Conservation (phyloP, 108 stramenopile species). For the Nitzschia sp. region DNA sequence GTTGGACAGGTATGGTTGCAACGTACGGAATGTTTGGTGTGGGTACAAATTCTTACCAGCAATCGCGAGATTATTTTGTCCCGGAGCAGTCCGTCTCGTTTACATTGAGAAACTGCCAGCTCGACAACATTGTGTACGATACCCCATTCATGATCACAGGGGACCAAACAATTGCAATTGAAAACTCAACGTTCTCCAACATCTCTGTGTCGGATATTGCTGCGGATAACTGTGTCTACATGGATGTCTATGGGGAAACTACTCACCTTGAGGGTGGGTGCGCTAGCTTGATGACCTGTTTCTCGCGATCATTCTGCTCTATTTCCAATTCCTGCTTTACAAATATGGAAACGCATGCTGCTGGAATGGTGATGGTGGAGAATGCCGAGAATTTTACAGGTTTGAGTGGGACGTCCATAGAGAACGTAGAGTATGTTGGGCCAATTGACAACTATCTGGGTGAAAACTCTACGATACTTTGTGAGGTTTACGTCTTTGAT, state of each 20-base stretch:
- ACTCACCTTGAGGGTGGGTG: not conserved
- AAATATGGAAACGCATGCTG: not conserved
- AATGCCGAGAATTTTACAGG: not conserved
- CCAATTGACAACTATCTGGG: no score
- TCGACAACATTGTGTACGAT: not conserved
- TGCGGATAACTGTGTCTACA: not conserved
- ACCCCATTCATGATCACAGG: not conserved
- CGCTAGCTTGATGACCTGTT: not conserved
- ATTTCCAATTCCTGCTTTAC: not conserved
- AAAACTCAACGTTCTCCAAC: not conserved
- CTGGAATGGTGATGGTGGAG: not conserved
- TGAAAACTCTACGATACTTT: no score
- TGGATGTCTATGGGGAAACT: not conserved
- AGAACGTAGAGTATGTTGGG: no score
- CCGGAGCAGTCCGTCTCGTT: not conserved
- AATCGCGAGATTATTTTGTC: not conserved
- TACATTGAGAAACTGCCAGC: not conserved
- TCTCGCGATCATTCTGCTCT: not conserved
- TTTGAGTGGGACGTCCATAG: no score
- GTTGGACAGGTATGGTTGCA: conserved; percentile 9
- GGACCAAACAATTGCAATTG: not conserved
- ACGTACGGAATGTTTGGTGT: conserved; percentile 9
- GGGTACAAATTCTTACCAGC: not conserved
- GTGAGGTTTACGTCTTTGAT: no score
- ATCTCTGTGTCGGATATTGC: not conserved